Evolutionary conservation across 2,329 filamentous ascomycete genomes (phyloP).

Genomic region (Pestalotiopsis sp.): DNA sequence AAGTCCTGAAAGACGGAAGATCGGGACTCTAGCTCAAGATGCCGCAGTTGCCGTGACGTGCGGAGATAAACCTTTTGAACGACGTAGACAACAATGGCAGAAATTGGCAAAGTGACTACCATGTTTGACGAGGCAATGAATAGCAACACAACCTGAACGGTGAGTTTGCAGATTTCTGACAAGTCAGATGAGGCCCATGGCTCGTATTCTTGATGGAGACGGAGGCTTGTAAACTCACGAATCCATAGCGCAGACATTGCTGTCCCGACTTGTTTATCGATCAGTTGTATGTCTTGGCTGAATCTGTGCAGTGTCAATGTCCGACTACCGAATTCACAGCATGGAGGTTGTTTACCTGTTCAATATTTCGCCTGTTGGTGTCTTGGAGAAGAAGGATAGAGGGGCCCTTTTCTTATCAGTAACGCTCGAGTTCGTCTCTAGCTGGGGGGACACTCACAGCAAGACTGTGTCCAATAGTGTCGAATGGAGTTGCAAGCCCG

Average conservation of each 20-base stretch:
- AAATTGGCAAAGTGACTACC: constrained; percentile 44
- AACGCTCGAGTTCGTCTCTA: background rate
- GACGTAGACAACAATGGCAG: constrained; percentile 39
- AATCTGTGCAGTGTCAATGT: constrained; percentile 36
- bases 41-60: constrained; percentile 56
- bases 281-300: constrained; percentile 42
- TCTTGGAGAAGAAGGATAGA: constrained; percentile 38
- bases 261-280: constrained; percentile 41
- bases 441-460: constrained; percentile 31
- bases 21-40: constrained; percentile 55
- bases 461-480: constrained; percentile 31
- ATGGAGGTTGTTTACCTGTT: constrained; percentile 32
- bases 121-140: constrained; percentile 45
- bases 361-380: constrained; percentile 39
- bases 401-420: constrained; percentile 32
- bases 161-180: constrained; percentile 38
- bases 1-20: constrained; percentile 43
- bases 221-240: constrained; percentile 29
- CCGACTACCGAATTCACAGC: background rate
- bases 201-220: constrained; percentile 34
- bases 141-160: constrained; percentile 45
- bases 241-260: constrained; percentile 32
- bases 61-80: constrained; percentile 53
- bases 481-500: constrained; percentile 33
- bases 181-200: constrained; percentile 10